These are phyloP conservation scores for Omphalotus guepiniiformis DNA, from an alignment of 768 basidiomycete species.

Conservation along the genomic window DNA sequence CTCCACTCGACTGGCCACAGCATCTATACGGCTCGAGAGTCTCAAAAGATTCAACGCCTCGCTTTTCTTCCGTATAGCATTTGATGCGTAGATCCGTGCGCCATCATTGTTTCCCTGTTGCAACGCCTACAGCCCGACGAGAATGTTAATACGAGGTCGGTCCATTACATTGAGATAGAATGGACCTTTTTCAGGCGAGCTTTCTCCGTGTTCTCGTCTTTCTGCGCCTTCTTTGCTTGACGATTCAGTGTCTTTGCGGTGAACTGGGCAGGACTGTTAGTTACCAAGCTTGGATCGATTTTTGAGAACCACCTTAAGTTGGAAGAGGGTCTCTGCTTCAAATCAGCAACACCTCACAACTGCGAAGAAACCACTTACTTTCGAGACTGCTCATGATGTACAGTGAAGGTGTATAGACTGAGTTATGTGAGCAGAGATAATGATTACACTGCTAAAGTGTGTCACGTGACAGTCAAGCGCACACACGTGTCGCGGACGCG, in stretches of 20 bases:
- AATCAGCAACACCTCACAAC: conserved; percentile 19
- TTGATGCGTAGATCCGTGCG: conserved; percentile 96
- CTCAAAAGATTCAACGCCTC: conserved; percentile 90
- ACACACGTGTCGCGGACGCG: too few relatives aligned
- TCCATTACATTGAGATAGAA: neutral
- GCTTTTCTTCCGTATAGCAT: conserved; percentile 97
- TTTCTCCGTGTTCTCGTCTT: conserved; percentile 90
- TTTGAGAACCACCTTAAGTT: conserved; percentile 73
- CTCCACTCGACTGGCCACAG: conserved; percentile 94
- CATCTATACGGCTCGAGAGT: conserved; percentile 89
- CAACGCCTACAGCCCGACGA: conserved; percentile 66
- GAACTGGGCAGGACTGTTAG: conserved; percentile 55
- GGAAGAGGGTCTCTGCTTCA: conserved; percentile 87
- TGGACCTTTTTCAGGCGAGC: conserved; percentile 86
- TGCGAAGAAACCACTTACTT: conserved; percentile 52
- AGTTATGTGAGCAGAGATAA: too few relatives aligned
- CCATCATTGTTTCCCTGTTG: conserved; percentile 97
- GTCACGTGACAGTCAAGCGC: too few relatives aligned
- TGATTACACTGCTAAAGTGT: too few relatives aligned
- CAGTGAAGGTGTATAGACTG: conserved; percentile 14
- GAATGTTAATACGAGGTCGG: conserved; percentile 8
- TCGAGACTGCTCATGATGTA: conserved; percentile 76
- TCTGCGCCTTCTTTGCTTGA: conserved; percentile 97
- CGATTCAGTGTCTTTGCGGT: conserved; percentile 93
- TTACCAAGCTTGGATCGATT: neutral